Percentiles rank a stretch among this genome's conserved stretches.
Evolutionary conservation across 495 filamentous ascomycete species (phyloP).

Genomic region (Letharia lupina): DNA sequence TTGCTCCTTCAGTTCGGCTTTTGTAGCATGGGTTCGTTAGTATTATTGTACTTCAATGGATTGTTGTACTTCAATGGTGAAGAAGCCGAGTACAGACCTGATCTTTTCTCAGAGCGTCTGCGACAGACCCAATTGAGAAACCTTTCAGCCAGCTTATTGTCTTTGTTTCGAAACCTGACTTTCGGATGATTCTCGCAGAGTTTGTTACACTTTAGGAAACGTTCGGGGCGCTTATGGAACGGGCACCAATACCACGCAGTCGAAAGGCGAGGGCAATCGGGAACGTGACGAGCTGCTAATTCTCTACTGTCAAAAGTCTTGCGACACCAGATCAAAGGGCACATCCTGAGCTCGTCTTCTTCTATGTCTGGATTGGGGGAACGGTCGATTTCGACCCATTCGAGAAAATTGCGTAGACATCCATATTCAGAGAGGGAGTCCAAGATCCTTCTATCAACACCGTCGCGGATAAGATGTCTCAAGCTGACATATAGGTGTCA

Average conservation of each 20-base stretch:
- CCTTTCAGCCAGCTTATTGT: neutral
- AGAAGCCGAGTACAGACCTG: neutral
- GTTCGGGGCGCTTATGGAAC: slow-evolving; percentile 7
- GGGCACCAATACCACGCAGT: slow-evolving; percentile 17
- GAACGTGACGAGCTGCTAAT: neutral
- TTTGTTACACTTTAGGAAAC: slow-evolving; percentile 8
- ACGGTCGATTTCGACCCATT: slow-evolving; percentile 7
- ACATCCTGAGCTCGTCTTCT: slow-evolving; percentile 6
- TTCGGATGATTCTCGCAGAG: neutral
- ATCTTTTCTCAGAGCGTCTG: neutral
- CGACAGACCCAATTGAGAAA: slow-evolving; percentile 5
- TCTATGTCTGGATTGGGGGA: neutral
- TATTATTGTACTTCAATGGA: neutral
- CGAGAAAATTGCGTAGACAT: neutral
- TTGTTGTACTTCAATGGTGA: neutral
- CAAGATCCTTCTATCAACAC: neutral
- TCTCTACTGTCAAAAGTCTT: slow-evolving; percentile 1
- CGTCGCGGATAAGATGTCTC: neutral
- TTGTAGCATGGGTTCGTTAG: neutral
- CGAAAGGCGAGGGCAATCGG: slow-evolving; percentile 5
- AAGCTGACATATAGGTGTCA: neutral
- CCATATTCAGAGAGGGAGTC: neutral
- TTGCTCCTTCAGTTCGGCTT: neutral
- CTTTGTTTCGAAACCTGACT: neutral
- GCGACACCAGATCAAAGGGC: slow-evolving; percentile 17